Evolutionary conservation across 495 filamentous ascomycete genomes (phyloP), one percentile per base, ranked within the genome.

Genomic region (Hypoxylon crocopeplum): DNA sequence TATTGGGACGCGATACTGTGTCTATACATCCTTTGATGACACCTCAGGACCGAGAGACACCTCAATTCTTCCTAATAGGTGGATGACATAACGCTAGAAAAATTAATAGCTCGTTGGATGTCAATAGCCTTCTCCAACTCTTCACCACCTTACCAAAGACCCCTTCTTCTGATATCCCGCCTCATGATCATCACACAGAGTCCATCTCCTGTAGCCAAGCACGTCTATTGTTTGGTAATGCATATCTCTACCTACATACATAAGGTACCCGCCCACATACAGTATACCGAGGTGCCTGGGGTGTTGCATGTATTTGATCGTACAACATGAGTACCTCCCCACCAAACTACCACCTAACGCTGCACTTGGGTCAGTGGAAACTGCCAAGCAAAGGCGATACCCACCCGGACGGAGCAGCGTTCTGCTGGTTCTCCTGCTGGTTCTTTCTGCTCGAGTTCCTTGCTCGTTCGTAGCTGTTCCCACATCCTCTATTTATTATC

Each of bases 341-440:
- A 56, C 59, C 36, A 33, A 53, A 44, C 27, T 42, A 34, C 40
- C 41, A 58, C 48, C 16, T 40, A n/a, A n/a, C 47, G 24, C 39
- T 56, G 32, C 48, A 39, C 37, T 49, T 39, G 44, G 37, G 7
- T 38, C 53, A 48, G 49, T 59, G 54, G 54, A 50, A 64, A 59
- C 54, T 39, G 61, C 61, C 61, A 64, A 64, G 61, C 8, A n/a
- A 64, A 51, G 22, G 22, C 39, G 39, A 59, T 59, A 64, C 61
- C 61, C 61, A 64, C 61, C 61, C 20, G 55, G 29, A 55, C 55
- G 61, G 61, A 59, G 61, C 61, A 59, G 34, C 27, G 24, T 53
- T 24, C 48, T 42, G 36, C 17, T 53, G 37, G 48, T 46, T 36
- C 44, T 37, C 17, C 33, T 8, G 16, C 33, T 39, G 45, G n/a